These are phyloP conservation scores for Forsythia viridissima DNA, from an alignment of 257 asterid species.

Conservation along the genomic window DNA sequence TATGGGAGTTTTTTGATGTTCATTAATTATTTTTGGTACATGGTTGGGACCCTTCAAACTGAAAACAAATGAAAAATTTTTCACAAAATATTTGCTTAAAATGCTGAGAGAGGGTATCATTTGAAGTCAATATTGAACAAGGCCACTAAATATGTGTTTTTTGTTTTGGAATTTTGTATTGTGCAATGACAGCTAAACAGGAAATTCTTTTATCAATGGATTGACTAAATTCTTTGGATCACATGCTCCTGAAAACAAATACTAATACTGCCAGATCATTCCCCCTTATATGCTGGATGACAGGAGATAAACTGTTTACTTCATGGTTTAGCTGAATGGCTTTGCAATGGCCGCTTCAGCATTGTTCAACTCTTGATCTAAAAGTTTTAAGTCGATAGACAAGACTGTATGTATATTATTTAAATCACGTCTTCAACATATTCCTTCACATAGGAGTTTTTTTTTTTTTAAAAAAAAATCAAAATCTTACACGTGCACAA, in stretches of 20 bases:
- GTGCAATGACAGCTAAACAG: not conserved
- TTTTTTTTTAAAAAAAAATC: no score
- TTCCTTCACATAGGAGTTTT: not conserved
- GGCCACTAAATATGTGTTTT: not conserved
- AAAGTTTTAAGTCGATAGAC: no score
- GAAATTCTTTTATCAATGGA: not conserved
- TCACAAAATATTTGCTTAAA: not conserved
- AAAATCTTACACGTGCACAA: not conserved
- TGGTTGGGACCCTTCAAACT: not conserved
- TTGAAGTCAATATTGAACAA: not conserved
- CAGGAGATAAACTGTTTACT: not conserved
- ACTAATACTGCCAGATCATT: not conserved
- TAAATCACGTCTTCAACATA: not conserved
- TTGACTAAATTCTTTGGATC: conserved; percentile 2
- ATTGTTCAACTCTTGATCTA: not conserved
- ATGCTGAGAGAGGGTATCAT: not conserved
- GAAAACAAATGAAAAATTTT: not conserved
- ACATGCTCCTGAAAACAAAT: not conserved
- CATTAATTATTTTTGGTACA: not conserved
- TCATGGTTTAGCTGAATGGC: not conserved
- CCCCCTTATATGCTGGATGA: not conserved
- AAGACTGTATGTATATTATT: no score
- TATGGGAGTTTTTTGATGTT: not conserved
- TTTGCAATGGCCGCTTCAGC: not conserved
- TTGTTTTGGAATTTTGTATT: not conserved